Evolutionary conservation across 495 filamentous ascomycete genomes (phyloP), one percentile per base, ranked within the genome.

Genomic region (Aspergillus sparsus): DNA sequence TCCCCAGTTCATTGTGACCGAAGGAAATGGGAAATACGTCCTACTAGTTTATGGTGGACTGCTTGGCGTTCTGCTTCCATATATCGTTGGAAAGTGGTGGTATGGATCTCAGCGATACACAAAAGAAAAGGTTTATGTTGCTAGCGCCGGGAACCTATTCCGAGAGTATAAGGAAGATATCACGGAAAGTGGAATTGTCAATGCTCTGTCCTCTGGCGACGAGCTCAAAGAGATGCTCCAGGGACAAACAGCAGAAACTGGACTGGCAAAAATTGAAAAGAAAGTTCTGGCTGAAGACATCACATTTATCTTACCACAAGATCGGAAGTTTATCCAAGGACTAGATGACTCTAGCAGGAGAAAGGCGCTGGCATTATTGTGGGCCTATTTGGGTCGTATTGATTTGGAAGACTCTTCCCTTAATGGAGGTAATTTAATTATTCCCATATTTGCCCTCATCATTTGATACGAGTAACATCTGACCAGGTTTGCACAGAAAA

Each of bases 1-100:
- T 45, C 94, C 94, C 13, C 89, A 94, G 69, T 90, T 93, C 74
- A 93, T 98, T 63, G 82, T 98, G 55, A 88, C 89, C 32, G 91
- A 97, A 58, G 93, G 93, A 53, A 92, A 92, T 71, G 93, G 91
- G 41, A 98, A 97, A 79, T 98, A 96, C 68, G 90, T 97, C 47
- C 80, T 98, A 58, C 74, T 96, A 64, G 80, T 98, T 47, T 98
- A 98, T 71, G 92, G 90, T 9, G 74, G 83, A 44, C 78, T 97
- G 39, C 83, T 98, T 37, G 95, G 93, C 51, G 90, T 97, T 34
- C 75, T 97, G 44, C 75, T 98, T 46, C 94, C 94, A 11, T 98
- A 97, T 68, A 80, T 95, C 50, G 95, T 98, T 39, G 94, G 94
- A 31, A 89, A 87, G 36, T 98, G 94, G 94, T 98, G 94, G 94